Evolutionary conservation across 805 yeast species (phyloP), one percentile per base, ranked within the genome.

Genomic region (Candida broadrunensis): DNA sequence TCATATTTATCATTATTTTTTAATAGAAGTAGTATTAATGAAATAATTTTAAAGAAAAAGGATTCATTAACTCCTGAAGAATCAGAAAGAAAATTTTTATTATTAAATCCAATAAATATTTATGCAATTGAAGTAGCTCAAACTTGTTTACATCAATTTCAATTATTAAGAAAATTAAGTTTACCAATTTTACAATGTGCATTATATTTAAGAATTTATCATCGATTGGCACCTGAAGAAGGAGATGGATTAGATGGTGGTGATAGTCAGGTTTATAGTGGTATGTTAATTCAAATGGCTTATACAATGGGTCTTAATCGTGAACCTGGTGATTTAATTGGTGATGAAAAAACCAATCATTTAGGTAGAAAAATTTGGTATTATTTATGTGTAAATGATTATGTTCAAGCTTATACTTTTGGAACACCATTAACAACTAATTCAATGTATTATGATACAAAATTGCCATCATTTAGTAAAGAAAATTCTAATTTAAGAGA

Each of bases 141-240:
- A 45, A 55, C 68, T 44, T 80, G 85, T 49, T 53, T 80, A 33
- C 73, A 77, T 42, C 81, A 77, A 46, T 80, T 80, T 55, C 73
- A 73, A 37, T 43, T 79, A 24, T 49, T 76, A 35, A 58, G 78
- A 44, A 57, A 59, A 33, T 47, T 61, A 1, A 54, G 51, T 37
- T 54, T 63, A 24, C 58, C 61, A 0, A 50, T 65, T 4, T 41
- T 66, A 20, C 69, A 61, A 42, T 48, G 59, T 21, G 61, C 63
- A 1, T 40, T 60, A 1, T 62, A 43, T 36, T 47, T 59, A 36
- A 43, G 64, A 27, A 15, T 62, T 3, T 66, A 66, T 38, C 61
- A 60, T 34, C 37, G 48, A 0, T 63, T 51, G 42, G 70, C 71
- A 1, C 72, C 72, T 1, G 72, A 66, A 40, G 72, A 65, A 44